phyloP scores from a whole-genome alignment of 2,329 filamentous ascomycete genomes.

The Stachybotrys chlorohalonatus region DNA sequence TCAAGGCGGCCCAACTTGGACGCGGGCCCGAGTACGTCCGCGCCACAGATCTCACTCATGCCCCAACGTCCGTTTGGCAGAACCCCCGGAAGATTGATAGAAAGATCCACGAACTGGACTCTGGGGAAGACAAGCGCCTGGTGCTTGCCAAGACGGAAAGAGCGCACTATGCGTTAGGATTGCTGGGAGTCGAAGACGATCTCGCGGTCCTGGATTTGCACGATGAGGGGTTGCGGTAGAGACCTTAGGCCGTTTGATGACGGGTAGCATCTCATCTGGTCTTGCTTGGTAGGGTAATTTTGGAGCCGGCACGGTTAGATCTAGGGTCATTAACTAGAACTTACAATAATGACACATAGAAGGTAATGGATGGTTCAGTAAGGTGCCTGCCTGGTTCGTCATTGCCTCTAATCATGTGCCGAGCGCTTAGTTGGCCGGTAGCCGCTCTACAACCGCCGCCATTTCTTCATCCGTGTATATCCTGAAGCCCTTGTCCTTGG shows the following conservation, averaged over 20 bases:
- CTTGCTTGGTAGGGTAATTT: neutral
- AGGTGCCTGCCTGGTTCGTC: neutral
- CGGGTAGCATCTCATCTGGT: neutral
- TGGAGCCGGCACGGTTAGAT: constrained; percentile 8
- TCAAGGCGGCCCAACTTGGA: constrained; percentile 61
- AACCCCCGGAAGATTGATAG: constrained; percentile 41
- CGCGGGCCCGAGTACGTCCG: constrained; percentile 66
- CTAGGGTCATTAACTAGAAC: neutral
- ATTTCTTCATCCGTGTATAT: constrained; percentile 99
- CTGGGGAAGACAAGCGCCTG: constrained; percentile 35
- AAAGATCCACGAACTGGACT: constrained; percentile 38
- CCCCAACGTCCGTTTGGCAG: constrained; percentile 34
- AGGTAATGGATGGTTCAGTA: neutral
- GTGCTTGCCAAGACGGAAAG: constrained; percentile 54
- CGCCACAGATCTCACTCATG: constrained; percentile 26
- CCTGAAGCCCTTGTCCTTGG: constrained; percentile 94
- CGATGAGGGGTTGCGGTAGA: constrained; percentile 16
- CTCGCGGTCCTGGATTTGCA: constrained; percentile 53
- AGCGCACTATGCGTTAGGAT: constrained; percentile 67
- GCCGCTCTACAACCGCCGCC: constrained; percentile 80
- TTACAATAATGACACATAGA: constrained; percentile 21
- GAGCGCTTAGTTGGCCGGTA: constrained; percentile 51
- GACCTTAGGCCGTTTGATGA: neutral
- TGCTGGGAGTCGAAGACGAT: constrained; percentile 72
- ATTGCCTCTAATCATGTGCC: constrained; percentile 2